Evolutionary conservation across 2,329 filamentous ascomycete genomes (phyloP).

Genomic region (Fusarium gaditjirri): DNA sequence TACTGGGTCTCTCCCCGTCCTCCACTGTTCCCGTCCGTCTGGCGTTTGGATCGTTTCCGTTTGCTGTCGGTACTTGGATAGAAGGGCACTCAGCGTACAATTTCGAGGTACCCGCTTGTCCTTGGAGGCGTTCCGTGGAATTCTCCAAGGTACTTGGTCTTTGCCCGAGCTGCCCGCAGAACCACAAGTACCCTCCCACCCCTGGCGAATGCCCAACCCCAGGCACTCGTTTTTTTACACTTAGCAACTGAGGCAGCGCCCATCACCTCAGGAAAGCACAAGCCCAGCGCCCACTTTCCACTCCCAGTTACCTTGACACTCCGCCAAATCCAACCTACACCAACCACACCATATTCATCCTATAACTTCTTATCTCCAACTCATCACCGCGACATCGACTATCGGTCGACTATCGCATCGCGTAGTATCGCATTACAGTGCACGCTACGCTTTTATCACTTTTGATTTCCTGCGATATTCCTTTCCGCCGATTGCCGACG

Average conservation of each 20-base stretch:
- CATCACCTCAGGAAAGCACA: slow-evolving; percentile 38
- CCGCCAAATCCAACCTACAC: slow-evolving; percentile 41
- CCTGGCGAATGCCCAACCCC: slow-evolving; percentile 31
- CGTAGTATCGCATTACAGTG: slow-evolving; percentile 14
- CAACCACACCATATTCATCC: slow-evolving; percentile 40
- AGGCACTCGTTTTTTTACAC: slow-evolving; percentile 34
- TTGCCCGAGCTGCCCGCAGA: slow-evolving; percentile 5
- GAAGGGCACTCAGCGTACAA: slow-evolving; percentile 26
- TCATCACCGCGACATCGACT: slow-evolving; percentile 41
- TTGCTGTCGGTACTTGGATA: slow-evolving; percentile 29
- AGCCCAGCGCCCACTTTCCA: slow-evolving; percentile 41
- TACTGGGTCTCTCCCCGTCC: slow-evolving; percentile 25
- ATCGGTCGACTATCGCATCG: slow-evolving; percentile 37
- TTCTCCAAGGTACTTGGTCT: slow-evolving; percentile 19
- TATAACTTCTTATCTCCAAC: slow-evolving; percentile 33
- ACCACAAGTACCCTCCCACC: slow-evolving; percentile 35
- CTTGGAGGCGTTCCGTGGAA: slow-evolving; percentile 22
- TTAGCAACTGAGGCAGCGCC: slow-evolving; percentile 26
- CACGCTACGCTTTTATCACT: slow-evolving; percentile 17
- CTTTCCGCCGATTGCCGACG: slow-evolving; percentile 32
- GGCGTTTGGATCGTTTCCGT: slow-evolving; percentile 28
- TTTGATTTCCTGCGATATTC: slow-evolving; percentile 16
- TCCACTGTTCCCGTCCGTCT: slow-evolving; percentile 33
- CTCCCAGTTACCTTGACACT: slow-evolving; percentile 42
- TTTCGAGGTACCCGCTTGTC: slow-evolving; percentile 26